Evolutionary conservation across 176 grass and related monocot species (phyloP).

Genomic region (Pharus latifolius): DNA sequence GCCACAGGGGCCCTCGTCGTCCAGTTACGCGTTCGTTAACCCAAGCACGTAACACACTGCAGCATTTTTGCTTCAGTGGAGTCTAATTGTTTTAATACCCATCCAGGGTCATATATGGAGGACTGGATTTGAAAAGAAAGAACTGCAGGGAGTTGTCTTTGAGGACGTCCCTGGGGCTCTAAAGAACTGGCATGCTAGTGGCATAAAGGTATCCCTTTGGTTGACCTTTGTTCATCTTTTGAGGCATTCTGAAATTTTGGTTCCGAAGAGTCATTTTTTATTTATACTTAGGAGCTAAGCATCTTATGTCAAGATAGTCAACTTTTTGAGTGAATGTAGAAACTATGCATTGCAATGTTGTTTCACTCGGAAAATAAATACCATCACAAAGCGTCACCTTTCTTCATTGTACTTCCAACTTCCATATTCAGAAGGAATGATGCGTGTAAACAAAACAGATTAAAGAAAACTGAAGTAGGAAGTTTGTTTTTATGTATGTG

Average conservation of each 20-base stretch:
- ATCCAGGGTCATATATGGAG: conserved; percentile 97
- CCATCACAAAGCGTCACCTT: background rate
- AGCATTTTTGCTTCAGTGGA: background rate
- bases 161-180: conserved; percentile 81
- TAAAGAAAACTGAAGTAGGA: too few relatives aligned
- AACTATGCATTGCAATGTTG: background rate
- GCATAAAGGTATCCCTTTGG: conserved; percentile 48
- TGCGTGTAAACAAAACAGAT: background rate
- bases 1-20: too few relatives aligned
- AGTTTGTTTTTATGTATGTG: too few relatives aligned
- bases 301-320: background rate
- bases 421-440: background rate
- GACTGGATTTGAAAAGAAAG: conserved; percentile 77
- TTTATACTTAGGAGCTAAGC: background rate
- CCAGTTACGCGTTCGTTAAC: too few relatives aligned
- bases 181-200: conserved; percentile 72
- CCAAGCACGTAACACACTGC: too few relatives aligned
- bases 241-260: background rate
- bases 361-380: background rate
- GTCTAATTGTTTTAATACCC: conserved; percentile 2
- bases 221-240: background rate
- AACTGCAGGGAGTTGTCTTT: conserved; percentile 81
- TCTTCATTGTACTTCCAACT: background rate
- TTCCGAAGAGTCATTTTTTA: background rate
- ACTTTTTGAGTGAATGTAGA: background rate